Conservation (phyloP, 2,329 filamentous ascomycete species). For the Calonectria multiphialidica region DNA sequence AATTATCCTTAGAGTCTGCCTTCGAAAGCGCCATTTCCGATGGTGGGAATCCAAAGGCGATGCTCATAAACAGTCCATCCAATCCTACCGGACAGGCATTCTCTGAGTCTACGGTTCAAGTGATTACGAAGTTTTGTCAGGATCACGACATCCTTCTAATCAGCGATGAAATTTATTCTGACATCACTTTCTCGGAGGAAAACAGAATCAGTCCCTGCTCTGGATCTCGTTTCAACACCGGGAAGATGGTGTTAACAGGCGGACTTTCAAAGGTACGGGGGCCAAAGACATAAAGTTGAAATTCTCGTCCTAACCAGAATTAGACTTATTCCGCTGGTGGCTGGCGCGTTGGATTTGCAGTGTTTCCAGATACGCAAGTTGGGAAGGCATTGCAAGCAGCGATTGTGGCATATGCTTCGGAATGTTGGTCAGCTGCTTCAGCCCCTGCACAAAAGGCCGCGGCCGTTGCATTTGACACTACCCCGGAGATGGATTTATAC, state of each 20-base stretch:
- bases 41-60: not conserved
- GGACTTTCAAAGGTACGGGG: constrained; percentile 2
- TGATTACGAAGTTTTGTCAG: not conserved
- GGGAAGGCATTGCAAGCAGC: not conserved
- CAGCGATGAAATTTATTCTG: constrained; percentile 9
- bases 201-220: not conserved
- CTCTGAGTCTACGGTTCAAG: not conserved
- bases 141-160: not conserved
- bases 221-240: not conserved
- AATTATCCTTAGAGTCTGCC: not conserved
- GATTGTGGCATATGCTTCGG: constrained; percentile 7
- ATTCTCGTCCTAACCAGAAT: not conserved
- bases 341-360: constrained; percentile 3
- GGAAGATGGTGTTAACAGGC: not conserved
- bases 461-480: constrained; percentile 1
- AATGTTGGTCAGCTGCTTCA: constrained; percentile 16
- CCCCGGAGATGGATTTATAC: not conserved
- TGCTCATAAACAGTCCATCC: constrained; percentile 11
- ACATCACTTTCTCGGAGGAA: not conserved
- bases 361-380: not conserved
- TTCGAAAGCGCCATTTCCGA: not conserved
- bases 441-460: constrained; percentile 12
- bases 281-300: not conserved
- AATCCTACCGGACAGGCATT: constrained; percentile 12
- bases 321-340: constrained; percentile 16